Percentiles rank a stretch among this genome's conserved stretches.
Conservation (phyloP, 139 green algal species). For the Zygnema cylindricum region DNA sequence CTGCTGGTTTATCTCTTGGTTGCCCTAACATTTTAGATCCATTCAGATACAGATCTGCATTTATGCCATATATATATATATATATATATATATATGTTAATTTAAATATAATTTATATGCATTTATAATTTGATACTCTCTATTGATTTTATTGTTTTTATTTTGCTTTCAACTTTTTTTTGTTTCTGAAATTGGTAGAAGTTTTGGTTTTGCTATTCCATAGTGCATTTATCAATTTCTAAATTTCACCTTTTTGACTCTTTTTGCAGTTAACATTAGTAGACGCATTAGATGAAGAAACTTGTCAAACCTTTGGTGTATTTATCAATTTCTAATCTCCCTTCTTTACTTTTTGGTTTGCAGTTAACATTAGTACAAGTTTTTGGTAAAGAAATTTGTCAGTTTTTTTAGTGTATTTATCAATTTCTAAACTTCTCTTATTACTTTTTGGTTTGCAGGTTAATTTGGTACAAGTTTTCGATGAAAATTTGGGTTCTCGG, state of each 20-base stretch:
- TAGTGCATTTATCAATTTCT: too few species aligned
- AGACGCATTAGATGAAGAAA: not conserved
- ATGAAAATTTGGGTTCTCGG: not conserved
- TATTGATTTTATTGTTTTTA: not conserved
- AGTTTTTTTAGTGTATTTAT: too few species aligned
- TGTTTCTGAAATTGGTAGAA: too few species aligned
- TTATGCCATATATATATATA: not conserved
- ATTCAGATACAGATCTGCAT: not conserved
- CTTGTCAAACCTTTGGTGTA: not conserved
- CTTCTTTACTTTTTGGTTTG: too few species aligned
- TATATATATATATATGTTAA: not conserved
- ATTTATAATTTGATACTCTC: not conserved
- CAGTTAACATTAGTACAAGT: too few species aligned
- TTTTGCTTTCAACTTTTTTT: too few species aligned
- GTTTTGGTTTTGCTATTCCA: too few species aligned
- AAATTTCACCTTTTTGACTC: too few species aligned
- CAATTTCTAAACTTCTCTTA: too few species aligned
- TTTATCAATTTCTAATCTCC: too few species aligned
- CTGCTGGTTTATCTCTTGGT: not conserved
- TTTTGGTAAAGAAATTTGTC: too few species aligned
- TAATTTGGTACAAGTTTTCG: not conserved
- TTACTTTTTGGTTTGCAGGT: too few species aligned
- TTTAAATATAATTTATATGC: not conserved
- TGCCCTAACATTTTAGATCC: not conserved
- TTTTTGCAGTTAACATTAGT: not conserved